Evolutionary conservation across 257 asterid genomes (phyloP), one percentile per base, ranked within the genome.

Genomic region (Ilex asprella): DNA sequence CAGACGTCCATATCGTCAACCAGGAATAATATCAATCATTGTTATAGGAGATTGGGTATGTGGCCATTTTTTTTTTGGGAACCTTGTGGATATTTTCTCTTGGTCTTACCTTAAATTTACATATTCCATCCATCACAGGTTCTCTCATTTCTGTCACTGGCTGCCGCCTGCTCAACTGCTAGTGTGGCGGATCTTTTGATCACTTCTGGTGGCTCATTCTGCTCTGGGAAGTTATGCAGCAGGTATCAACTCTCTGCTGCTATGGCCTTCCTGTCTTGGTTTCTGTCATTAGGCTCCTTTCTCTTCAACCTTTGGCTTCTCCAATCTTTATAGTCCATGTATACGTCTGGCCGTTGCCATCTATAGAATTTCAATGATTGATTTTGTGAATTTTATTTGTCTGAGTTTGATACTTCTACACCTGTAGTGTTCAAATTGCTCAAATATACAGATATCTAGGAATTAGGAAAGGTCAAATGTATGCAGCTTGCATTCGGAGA

Each of bases 181-280:
- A 76, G 95, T 56, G 95, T 79, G 71, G 74, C 89, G 0, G 82
- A 86, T 60, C 76, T 84, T 35, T 76, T 91, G 76, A 79, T 85
- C 49, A 77, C 69, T 53, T 77, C 94, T 0, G 82, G 80, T 3
- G 86, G 72, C 43, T 12, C 78, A 0, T 75, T 81, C 69, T 90
- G 95, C 49, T n/a, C 46, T 31, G 74, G 55, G 6, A 84, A 75
- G 60, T 43, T 87, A 68, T 91, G 98, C 75, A 76, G 79, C 27
- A 76, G 96, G 49, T 91, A 87, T 67, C 94, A 86, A 64, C 67
- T 84, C 53, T 81, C 98, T 10, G 95, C 98, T 54, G 85, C 95
- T 5, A 91, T 86, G 98, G 94, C 96, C 32, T 84, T 91, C 82
- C 61, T 91, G 73, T 81, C 96, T 11, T 91, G 98, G 96, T 85